phyloP scores from a whole-genome alignment of 176 grass and related monocot species.

The Carex myosuroides region DNA sequence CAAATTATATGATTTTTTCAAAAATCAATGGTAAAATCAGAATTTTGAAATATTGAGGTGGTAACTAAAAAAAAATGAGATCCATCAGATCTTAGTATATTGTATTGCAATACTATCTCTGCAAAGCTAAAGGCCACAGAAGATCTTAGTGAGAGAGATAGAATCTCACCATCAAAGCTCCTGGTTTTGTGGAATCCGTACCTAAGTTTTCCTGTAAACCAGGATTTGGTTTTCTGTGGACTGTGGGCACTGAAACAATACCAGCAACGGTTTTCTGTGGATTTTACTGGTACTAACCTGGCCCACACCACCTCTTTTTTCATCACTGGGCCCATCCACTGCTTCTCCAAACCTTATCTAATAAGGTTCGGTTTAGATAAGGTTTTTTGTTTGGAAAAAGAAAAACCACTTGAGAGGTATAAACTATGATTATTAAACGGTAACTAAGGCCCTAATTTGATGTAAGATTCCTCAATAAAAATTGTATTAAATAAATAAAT shows the following conservation, averaged over 20 bases:
- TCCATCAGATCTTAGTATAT: background rate
- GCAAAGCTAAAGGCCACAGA: background rate
- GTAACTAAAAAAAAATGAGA: too few species aligned
- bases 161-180: slow-evolving; percentile 4
- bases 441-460: background rate
- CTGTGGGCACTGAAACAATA: slow-evolving; percentile 36
- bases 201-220: slow-evolving; percentile 26
- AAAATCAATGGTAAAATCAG: too few species aligned
- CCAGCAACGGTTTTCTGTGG: slow-evolving; percentile 17
- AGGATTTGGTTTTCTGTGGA: background rate
- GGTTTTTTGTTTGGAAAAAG: background rate
- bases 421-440: background rate
- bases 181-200: slow-evolving; percentile 52
- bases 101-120: background rate
- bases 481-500: too few species aligned
- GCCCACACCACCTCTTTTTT: background rate
- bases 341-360: background rate
- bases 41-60: too few species aligned
- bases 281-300: background rate
- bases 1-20: background rate
- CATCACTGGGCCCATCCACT: background rate
- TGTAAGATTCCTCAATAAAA: too few species aligned
- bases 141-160: background rate
- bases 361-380: background rate
- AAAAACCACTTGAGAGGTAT: background rate